Percentiles rank a stretch among this genome's conserved stretches.
phyloP scores from a whole-genome alignment of 1,284 basidiomycete genomes.

The Xerocomus amazonicus region DNA sequence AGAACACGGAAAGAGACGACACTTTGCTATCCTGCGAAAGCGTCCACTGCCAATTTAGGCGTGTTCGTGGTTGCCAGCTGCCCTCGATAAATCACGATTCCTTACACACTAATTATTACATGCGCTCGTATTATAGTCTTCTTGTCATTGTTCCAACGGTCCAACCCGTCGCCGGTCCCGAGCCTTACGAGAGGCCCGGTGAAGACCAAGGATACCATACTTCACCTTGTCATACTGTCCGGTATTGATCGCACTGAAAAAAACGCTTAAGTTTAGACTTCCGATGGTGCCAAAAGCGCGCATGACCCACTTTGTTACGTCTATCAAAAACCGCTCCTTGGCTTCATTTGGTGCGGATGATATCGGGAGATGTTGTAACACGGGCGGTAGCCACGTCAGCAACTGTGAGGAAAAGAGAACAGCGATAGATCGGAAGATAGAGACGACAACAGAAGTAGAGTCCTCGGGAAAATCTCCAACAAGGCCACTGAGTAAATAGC shows the following conservation, averaged over 20 bases:
- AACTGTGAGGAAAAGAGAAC: slow-evolving; percentile 66
- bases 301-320: slow-evolving; percentile 66
- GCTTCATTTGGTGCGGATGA: slow-evolving; percentile 61
- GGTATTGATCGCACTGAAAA: slow-evolving; percentile 55
- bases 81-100: too few relatives aligned
- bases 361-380: slow-evolving; percentile 69
- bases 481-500: slow-evolving; percentile 72
- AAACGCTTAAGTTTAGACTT: slow-evolving; percentile 2
- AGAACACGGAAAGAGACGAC: slow-evolving; percentile 6
- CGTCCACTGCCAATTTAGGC: slow-evolving; percentile 20
- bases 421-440: slow-evolving; percentile 73
- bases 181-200: slow-evolving; percentile 64
- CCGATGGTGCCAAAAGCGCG: slow-evolving; percentile 4
- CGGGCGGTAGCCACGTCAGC: slow-evolving; percentile 66
- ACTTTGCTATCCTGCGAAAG: too few relatives aligned
- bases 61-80: too few relatives aligned
- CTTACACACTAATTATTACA: not conserved
- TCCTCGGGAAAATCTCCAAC: slow-evolving; percentile 90
- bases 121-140: not conserved
- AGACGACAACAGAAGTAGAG: slow-evolving; percentile 67
- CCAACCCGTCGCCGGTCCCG: slow-evolving; percentile 60
- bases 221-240: slow-evolving; percentile 76
- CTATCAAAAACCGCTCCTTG: slow-evolving; percentile 73
- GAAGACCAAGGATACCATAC: slow-evolving; percentile 62
- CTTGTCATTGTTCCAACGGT: slow-evolving; percentile 37